These are phyloP conservation scores for Lasiosphaeria hispida DNA, from an alignment of 495 filamentous ascomycete genomes.

Conservation along the genomic window DNA sequence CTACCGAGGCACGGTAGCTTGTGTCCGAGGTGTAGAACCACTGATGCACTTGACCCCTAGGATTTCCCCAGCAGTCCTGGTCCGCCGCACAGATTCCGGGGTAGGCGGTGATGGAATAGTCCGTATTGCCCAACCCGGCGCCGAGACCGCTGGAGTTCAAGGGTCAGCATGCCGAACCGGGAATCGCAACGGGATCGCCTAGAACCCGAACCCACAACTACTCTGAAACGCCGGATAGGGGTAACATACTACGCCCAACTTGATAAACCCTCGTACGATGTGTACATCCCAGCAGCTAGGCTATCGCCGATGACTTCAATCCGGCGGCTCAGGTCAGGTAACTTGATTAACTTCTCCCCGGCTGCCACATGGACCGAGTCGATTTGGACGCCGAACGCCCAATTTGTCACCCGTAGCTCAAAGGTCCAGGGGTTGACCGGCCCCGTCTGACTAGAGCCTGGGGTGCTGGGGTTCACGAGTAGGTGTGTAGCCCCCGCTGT, in stretches of 20 bases:
- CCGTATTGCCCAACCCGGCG: constrained; percentile 61
- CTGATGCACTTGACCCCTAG: constrained; percentile 56
- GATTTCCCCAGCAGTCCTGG: constrained; percentile 57
- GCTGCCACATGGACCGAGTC: constrained; percentile 51
- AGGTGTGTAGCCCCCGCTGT: constrained; percentile 60
- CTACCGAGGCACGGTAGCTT: constrained; percentile 46
- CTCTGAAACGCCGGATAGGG: not conserved
- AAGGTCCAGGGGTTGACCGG: constrained; percentile 47
- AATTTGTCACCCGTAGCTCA: constrained; percentile 62
- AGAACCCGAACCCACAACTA: not conserved
- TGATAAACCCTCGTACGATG: constrained; percentile 62
- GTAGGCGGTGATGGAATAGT: constrained; percentile 61
- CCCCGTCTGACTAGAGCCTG: constrained; percentile 38
- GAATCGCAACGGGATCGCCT: too few species aligned
- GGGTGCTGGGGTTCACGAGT: constrained; percentile 47
- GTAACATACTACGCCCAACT: constrained; percentile 53
- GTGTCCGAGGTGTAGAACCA: constrained; percentile 67
- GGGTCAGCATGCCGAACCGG: not conserved
- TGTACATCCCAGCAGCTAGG: constrained; percentile 58
- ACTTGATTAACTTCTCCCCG: constrained; percentile 48
- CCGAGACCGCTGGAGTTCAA: constrained; percentile 42
- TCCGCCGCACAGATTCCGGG: constrained; percentile 62
- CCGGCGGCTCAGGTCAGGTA: constrained; percentile 49
- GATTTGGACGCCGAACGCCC: constrained; percentile 65
- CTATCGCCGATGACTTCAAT: constrained; percentile 68